Base-by-base conservation (phyloP, 108 stramenopile species). In the Asterionellopsis glacialis region DNA sequence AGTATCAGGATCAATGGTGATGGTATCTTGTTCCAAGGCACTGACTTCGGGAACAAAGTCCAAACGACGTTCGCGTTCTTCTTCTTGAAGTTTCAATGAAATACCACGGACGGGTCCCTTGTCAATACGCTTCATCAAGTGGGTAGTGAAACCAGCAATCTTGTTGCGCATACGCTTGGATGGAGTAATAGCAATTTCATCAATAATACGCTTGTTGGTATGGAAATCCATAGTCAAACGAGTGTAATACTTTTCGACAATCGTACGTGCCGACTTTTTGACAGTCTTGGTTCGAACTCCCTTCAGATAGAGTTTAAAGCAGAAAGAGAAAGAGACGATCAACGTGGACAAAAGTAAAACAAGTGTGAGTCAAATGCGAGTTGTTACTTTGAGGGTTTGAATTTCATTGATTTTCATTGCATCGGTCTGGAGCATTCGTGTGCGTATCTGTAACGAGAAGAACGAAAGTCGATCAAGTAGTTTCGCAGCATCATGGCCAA, bases 81-180 rank as follows among this genome's bases (percentile, higher is more conserved):
- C 99, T 83, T 99, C 99, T 83, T 99, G 99, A 45, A 99, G 76
- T 84, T 99, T 99, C 56, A 99, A 78, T 10, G 97, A 98, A 61
- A 99, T 98, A 74, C 97, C 97, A 41, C 98, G 87, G 51, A 99
- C 99, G 40, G 97, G 97, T 45, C 98, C 98, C 76, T 95, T 94
- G 74, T 93, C 90, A 89, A 99, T 99, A 59, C 99, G 94, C 82
- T 96, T 96, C 98, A 99, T 99, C 55, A 99, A 79, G 73, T 98
- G 98, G 52, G 97, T 99, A 60, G 96, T 95, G 79, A 96, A 99
- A 55, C 98, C 97, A 45, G 97, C 97, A 68, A 99, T 98, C 90
- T 99, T 99, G 89, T 99, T 99, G 59, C 98, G 93, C 97, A 99
- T 98, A 61, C 98, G 94, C 94, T 99, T 99, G 61, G 97, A 98